Evolutionary conservation across 805 yeast genomes (phyloP), one percentile per base, ranked within the genome.

Genomic region (Yamadazyma olivae): DNA sequence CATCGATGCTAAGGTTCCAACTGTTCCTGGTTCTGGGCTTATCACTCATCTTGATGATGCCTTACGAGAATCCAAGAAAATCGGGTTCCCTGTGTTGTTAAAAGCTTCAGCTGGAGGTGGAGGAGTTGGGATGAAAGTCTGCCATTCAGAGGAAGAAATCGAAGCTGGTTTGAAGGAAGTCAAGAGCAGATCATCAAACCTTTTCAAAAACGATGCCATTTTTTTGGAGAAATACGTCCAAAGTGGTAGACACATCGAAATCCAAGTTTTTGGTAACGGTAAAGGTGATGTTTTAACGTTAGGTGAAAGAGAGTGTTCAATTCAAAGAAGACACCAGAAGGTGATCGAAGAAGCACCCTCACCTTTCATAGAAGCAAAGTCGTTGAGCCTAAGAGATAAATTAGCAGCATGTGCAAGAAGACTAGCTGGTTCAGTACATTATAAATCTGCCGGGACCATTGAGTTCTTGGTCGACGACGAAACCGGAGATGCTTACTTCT

Each of bases 31-130:
- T 30, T 84, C 96, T 10, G 95, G 87, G 4, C 70, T 91, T 45
- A 79, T 90, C 22, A 65, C 74, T 1, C 66, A 77, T 44, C 72
- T 89, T 9, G 72, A 71, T 5, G 95, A 84, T 49, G 97, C 97
- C 4, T 67, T 69, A 36, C 71, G 63, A 39, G 74, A 80, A 43
- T 97, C 96, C 9, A 79, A 76, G n/a, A 64, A 74, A 49, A 68
- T 90, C 34, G 83, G 75, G 39, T 91, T 86, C 51, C 97, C 97
- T 17, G 77, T 90, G 21, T 91, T 90, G 96, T 84, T 91, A 33
- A 90, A 90, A 63, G 83, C 95, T 19, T 90, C 98, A 40, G 97
- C 97, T 17, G 98, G 98, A 56, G 98, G 98, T 54, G 98, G 98
- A 61, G 98, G 98, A 62, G 90, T 91, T 53, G 98, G 98, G 46